Evolutionary conservation across 257 asterid genomes (phyloP), one percentile per base, ranked within the genome.

Genomic region (Coffea eugenioides): DNA sequence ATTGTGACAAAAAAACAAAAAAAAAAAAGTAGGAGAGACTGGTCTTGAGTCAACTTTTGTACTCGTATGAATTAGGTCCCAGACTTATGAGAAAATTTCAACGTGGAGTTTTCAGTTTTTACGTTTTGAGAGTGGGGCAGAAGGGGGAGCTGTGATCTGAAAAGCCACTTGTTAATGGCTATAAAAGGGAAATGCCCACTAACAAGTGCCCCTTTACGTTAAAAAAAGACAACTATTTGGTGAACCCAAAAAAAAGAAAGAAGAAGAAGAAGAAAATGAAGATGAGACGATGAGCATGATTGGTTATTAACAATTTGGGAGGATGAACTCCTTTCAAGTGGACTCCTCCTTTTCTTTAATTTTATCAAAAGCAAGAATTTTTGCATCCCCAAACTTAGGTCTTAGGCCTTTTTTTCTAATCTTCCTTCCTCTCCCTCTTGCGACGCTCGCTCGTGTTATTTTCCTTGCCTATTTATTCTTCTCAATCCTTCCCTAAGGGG

Each of bases 181-280:
- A 68, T 61, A 66, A 87, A 90, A 84, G 62, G 86, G 76, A 79
- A 91, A 91, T 90, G 93, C 95, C 97, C 97, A 93, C 97, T 93
- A 87, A 86, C 79, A 85, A 84, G 75, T 69, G 46, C 73, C 66
- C 65, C 76, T 69, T 83, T 85, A 79, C 77, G n/a, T 79, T 75
- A 48, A 79, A 81, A 84, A 73, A 79, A 81, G 71, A 74, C 56
- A 13, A 5, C 0, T 79, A 18, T 59, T 81, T 61, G 68, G 77
- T 78, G 74, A 71, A 39, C 43, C 43, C 3, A 39, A 39, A 39
- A 39, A 39, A 39, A 39, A 39, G 1, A 39, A 39, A 39, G 1
- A 39, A 39, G 43, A 3, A 4, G 5, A 39, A 39, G 43, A 4
- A 31, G 34, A 31, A 31, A 31, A 39, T 39, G 82, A 76, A 82